Percentiles rank a stretch among this genome's conserved stretches.
Evolutionary conservation across 2,329 filamentous ascomycete species (phyloP).

Genomic region (Venturia carpophila): DNA sequence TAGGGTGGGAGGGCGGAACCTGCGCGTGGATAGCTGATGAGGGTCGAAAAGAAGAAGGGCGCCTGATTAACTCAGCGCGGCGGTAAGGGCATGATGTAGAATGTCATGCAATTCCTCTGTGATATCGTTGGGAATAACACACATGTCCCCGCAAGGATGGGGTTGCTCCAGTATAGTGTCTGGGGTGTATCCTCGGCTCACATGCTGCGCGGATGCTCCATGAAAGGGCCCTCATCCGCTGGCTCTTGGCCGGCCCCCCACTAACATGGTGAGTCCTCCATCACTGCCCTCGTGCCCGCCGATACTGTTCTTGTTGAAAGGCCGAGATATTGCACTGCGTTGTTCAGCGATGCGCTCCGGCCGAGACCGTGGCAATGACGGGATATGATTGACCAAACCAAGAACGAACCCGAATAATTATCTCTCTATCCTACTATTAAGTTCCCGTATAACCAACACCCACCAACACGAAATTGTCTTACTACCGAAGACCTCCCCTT

Average conservation of each 20-base stretch:
- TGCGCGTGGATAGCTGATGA: not conserved
- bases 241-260: not conserved
- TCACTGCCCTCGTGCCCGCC: not conserved
- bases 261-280: not conserved
- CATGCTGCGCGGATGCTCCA: not conserved
- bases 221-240: not conserved
- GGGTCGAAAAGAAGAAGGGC: not conserved
- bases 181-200: conserved; percentile 3
- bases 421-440: too few species aligned
- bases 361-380: too few species aligned
- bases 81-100: not conserved
- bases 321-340: not conserved
- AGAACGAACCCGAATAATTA: too few species aligned
- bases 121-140: not conserved
- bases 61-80: not conserved
- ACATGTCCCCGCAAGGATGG: not conserved
- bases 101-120: not conserved
- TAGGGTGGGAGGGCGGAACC: not conserved
- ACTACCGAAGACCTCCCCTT: too few species aligned
- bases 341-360: not conserved
- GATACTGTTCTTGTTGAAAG: not conserved
- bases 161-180: not conserved
- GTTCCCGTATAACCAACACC: too few species aligned
- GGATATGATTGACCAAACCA: too few species aligned
- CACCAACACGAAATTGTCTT: too few species aligned